Evolutionary conservation across 306 rosid species (phyloP), one percentile per base, ranked within the genome.

Genomic region (Biancaea sappan): DNA sequence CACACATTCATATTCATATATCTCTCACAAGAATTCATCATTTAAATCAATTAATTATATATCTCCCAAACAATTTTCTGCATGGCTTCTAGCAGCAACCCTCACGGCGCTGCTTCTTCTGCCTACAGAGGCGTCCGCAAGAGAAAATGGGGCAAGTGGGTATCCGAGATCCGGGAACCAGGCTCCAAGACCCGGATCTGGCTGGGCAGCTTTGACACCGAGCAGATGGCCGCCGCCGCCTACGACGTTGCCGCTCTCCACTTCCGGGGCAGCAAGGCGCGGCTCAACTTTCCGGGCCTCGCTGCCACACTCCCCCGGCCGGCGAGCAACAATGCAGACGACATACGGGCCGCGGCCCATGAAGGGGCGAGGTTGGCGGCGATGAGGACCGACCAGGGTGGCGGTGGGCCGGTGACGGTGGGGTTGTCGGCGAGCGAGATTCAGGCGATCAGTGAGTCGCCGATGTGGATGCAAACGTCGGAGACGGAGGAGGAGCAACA

Each of bases 111-210:
- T 2, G 79, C 91, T 2, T 15, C 79, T 21, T 85, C 91, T 5
- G 53, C 22, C 74, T 87, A 87, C 15, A 78, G 84, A 43, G 91
- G 91, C 21, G 91, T 87, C 3, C 83, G 91, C 10, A 87, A 84
- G 85, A 34, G 91, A 2, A 87, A 87, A 82, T 87, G 92, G 92
- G 92, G 92, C 0, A 87, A 87, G 58, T 87, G 89, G 89, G 89
- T 87, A 24, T 87, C 92, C 31, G 92, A 87, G 72, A 85, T 87
- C 69, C 84, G 92, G 0, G 84, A 87, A n/a, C 92, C 92, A 0
- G 89, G 88, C 4, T 82, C 68, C 68, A 87, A 87, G 43, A 78
- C 84, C 43, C 38, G 92, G 9, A 85, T 87, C 52, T 87, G 92
- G 92, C 77, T 87, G 0, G 92, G 92, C 3, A 87, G 92, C 72